Percentiles rank a stretch among this genome's conserved stretches.
These are phyloP conservation scores for Cercophora newfieldiana DNA, from an alignment of 495 filamentous ascomycete genomes.

Conservation along the genomic window DNA sequence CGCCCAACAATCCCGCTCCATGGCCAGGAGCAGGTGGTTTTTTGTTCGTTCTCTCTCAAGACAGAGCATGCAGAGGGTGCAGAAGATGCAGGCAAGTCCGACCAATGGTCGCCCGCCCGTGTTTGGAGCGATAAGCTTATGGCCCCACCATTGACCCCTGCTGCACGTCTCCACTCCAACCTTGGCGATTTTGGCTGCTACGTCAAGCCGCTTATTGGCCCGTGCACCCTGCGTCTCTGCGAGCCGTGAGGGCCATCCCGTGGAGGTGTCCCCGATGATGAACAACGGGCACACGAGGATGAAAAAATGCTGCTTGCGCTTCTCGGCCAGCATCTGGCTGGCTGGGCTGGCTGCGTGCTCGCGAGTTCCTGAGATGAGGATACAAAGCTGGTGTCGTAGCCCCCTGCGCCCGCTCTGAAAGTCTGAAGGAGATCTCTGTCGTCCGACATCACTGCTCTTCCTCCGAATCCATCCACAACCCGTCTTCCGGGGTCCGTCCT, in stretches of 20 bases:
- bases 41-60: conserved; percentile 3
- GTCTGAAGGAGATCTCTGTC: neutral
- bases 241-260: neutral
- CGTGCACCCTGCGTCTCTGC: neutral
- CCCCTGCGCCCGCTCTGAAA: neutral
- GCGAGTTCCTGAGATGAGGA: neutral
- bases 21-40: neutral
- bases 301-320: neutral
- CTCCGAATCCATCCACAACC: neutral
- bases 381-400: neutral
- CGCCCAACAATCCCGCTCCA: conserved; percentile 2
- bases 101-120: conserved; percentile 19
- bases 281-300: neutral
- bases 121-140: conserved; percentile 27
- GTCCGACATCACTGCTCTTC: neutral
- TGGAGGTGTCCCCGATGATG: neutral
- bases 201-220: conserved; percentile 23
- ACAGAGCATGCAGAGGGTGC: conserved; percentile 4
- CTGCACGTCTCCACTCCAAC: neutral
- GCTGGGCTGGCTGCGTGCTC: neutral
- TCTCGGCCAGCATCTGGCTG: neutral
- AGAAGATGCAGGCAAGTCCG: neutral
- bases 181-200: conserved; percentile 30
- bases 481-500: neutral
- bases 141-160: conserved; percentile 16